Evolutionary conservation across 495 filamentous ascomycete genomes (phyloP), one percentile per base, ranked within the genome.

Genomic region (Penicillium steckii): DNA sequence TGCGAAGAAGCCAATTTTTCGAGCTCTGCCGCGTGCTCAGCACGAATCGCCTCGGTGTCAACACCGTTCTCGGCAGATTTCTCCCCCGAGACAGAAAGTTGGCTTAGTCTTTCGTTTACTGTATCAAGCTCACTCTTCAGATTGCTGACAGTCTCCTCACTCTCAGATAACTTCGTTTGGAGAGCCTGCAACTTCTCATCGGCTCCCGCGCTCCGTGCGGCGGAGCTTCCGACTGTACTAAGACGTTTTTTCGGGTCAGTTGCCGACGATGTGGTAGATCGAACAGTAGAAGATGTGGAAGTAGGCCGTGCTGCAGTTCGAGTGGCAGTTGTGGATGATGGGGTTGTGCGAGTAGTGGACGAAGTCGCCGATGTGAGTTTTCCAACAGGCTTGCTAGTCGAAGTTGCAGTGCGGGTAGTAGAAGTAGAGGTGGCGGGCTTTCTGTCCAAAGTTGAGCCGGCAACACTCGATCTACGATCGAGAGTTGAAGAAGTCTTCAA

Each of bases 391-490:
- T 52, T 64, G 52, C 57, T 67, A 22, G 68, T 60, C 9, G 72
- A 63, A 4, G 72, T 62, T 13, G 57, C 44, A 8, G 66, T 65
- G 37, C 65, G 66, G 8, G 52, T 45, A 30, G 66, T 68, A n/a
- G n/a, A n/a, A 0, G 67, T 54, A 7, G 61, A 45, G 9, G 60
- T 22, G 2, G 68, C 46, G 21, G 68, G 57, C 51, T 71, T 75
- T 26, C 68, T 67, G 3, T 70, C 64, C 15, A 66, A 43, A 18
- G 64, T 50, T 2, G 73, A 65, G 10, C 65, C 60, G n/a, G 66
- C 66, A 22, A 75, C 65, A 55, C 69, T 78, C 22, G 75, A 68
- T 48, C 73, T 60, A 12, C 75, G 68, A 46, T 76, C 72, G 13
- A 67, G 22, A 8, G 68, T 67, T 24, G 69, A 70, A n/a, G 70